phyloP scores from a whole-genome alignment of 495 filamentous ascomycete species.

The Annulohypoxylon maeteangense region DNA sequence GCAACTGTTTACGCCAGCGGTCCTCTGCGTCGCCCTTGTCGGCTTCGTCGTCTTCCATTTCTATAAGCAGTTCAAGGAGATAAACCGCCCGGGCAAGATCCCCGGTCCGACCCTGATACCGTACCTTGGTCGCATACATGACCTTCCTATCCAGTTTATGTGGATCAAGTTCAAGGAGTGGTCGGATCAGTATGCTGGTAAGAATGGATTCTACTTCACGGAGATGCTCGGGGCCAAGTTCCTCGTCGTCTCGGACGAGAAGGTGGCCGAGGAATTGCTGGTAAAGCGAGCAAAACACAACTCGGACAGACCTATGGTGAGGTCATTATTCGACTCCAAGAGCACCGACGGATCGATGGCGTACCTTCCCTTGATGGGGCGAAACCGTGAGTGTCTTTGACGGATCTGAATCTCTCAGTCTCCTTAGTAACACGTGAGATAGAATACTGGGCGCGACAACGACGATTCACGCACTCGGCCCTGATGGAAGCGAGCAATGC shows the following conservation, averaged over 20 bases:
- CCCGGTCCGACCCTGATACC: conserved; percentile 55
- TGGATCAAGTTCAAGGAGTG: conserved; percentile 65
- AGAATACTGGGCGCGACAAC: conserved; percentile 56
- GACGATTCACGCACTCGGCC: conserved; percentile 52
- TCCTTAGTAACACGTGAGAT: conserved; percentile 13
- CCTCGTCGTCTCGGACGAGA: conserved; percentile 63
- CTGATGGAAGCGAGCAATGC: conserved; percentile 53
- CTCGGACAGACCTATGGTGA: conserved; percentile 57
- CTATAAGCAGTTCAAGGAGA: conserved; percentile 44
- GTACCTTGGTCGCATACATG: conserved; percentile 58
- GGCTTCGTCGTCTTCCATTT: conserved; percentile 44
- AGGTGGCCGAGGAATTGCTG: conserved; percentile 63
- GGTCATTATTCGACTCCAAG: conserved; percentile 57
- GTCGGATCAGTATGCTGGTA: conserved; percentile 57
- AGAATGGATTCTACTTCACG: conserved; percentile 57
- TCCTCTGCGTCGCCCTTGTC: conserved; percentile 40
- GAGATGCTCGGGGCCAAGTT: conserved; percentile 60
- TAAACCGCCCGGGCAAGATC: conserved; percentile 47
- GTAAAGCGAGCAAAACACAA: conserved; percentile 60
- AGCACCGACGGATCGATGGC: conserved; percentile 52
- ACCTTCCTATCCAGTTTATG: conserved; percentile 58
- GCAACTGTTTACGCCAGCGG: conserved; percentile 39
- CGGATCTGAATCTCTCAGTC: neutral
- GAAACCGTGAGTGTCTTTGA: conserved; percentile 47
- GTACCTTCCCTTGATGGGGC: conserved; percentile 56